Evolutionary conservation across 768 basidiomycete species (phyloP).

Genomic region (Chlorophyllum brunneum): DNA sequence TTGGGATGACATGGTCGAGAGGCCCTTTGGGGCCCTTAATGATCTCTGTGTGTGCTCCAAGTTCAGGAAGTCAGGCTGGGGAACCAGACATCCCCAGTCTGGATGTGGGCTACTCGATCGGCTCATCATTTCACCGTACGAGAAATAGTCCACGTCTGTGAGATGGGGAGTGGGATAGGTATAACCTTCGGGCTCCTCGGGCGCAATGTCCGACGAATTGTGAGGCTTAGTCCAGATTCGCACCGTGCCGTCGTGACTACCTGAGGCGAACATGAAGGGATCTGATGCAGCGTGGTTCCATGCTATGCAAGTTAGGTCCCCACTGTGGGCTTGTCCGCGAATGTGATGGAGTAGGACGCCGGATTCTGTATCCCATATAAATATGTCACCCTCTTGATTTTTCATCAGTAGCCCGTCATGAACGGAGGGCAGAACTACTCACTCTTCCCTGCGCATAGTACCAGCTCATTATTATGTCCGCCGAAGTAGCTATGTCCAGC

Average conservation of each 20-base stretch:
- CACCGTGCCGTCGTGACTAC: conserved; percentile 73
- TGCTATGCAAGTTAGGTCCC: conserved; percentile 75
- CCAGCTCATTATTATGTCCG: conserved; percentile 73
- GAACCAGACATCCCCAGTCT: not conserved
- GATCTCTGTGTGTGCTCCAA: not conserved
- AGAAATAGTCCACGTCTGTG: not conserved
- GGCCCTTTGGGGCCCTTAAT: not conserved
- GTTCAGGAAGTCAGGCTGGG: not conserved
- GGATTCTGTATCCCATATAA: conserved; percentile 84
- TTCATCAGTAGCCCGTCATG: not conserved
- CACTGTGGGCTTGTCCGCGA: conserved; percentile 55
- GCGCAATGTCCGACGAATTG: not conserved
- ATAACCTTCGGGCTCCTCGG: not conserved
- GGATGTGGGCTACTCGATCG: conserved; percentile 6
- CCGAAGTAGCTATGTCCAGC: conserved; percentile 83
- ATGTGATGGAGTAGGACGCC: conserved; percentile 69
- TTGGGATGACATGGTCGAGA: not conserved
- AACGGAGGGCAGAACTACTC: conserved; percentile 9
- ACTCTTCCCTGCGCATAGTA: conserved; percentile 78
- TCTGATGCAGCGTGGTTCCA: conserved; percentile 70
- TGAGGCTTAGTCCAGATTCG: conserved; percentile 60
- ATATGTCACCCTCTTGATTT: conserved; percentile 64
- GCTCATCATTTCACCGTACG: not conserved
- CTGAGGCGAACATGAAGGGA: conserved; percentile 74
- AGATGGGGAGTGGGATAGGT: not conserved